A percentile compares a stretch with the other conserved stretches of the same genome.
These are phyloP conservation scores for Aschersonia sp. DNA, from an alignment of 2,329 filamentous ascomycete species.

Conservation along the genomic window DNA sequence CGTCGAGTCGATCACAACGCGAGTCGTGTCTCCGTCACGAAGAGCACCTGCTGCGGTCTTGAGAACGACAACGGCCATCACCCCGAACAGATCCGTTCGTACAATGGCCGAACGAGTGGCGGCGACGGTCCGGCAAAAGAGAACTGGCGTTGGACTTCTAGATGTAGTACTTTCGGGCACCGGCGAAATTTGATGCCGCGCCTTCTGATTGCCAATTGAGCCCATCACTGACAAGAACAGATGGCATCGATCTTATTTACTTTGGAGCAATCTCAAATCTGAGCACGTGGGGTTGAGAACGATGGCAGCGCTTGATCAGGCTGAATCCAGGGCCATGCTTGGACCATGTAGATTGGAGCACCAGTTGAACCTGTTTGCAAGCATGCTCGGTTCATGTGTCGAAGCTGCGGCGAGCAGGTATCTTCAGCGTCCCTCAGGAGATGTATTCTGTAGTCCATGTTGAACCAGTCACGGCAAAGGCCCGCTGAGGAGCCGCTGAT, in stretches of 20 bases:
- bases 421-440: background rate
- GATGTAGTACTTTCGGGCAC: background rate
- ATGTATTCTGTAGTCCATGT: background rate
- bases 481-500: background rate
- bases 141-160: background rate
- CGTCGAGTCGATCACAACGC: slow-evolving; percentile 3
- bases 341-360: slow-evolving; percentile 7
- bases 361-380: slow-evolving; percentile 6
- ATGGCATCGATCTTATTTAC: background rate
- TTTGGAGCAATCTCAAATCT: background rate
- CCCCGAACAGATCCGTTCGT: slow-evolving; percentile 30
- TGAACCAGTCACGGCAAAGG: background rate
- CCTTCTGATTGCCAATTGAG: background rate
- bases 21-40: slow-evolving; percentile 21
- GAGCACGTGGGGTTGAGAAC: slow-evolving; percentile 14
- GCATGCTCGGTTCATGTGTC: background rate
- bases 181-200: slow-evolving; percentile 5
- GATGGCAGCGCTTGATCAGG: slow-evolving; percentile 19
- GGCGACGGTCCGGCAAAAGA: slow-evolving; percentile 7
- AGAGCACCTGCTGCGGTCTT: slow-evolving; percentile 21
- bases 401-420: background rate
- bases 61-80: slow-evolving; percentile 26
- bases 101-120: slow-evolving; percentile 16
- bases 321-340: slow-evolving; percentile 19
- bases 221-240: background rate